Evolutionary conservation across 2,329 filamentous ascomycete genomes (phyloP).

Genomic region (Rutstroemia sydowiana): DNA sequence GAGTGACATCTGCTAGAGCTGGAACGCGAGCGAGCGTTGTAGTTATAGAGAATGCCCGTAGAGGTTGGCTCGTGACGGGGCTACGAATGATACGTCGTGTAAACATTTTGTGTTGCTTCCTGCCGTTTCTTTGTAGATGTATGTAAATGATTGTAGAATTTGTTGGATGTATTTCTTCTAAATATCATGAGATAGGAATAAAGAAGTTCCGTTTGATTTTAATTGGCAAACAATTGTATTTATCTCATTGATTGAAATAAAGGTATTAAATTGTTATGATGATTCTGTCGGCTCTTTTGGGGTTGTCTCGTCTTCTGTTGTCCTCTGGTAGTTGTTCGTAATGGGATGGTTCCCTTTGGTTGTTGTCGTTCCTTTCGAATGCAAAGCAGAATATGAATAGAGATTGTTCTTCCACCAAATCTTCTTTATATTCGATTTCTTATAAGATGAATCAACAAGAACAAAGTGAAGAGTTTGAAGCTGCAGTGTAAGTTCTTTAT

Average conservation of each 20-base stretch:
- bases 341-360: neutral
- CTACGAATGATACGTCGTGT: constrained; percentile 20
- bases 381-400: constrained; percentile 11
- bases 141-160: too few relatives aligned
- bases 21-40: constrained; percentile 46
- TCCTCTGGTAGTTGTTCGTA: neutral
- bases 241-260: too few relatives aligned
- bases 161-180: too few relatives aligned
- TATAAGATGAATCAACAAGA: constrained; percentile 2
- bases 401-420: neutral
- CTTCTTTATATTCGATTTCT: neutral
- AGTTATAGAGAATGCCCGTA: constrained; percentile 48
- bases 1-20: constrained; percentile 78
- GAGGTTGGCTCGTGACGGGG: constrained; percentile 29
- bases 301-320: too few relatives aligned
- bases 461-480: constrained; percentile 8
- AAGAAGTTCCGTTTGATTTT: too few relatives aligned
- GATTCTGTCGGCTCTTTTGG: too few relatives aligned
- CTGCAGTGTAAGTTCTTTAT: constrained; percentile 1
- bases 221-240: too few relatives aligned
- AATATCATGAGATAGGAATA: too few relatives aligned
- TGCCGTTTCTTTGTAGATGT: neutral
- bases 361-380: constrained; percentile 1
- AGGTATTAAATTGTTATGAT: too few relatives aligned
- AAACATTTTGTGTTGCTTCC: constrained; percentile 22